phyloP scores from a whole-genome alignment of 2,329 filamentous ascomycete species.

The Penicillium occitanis region DNA sequence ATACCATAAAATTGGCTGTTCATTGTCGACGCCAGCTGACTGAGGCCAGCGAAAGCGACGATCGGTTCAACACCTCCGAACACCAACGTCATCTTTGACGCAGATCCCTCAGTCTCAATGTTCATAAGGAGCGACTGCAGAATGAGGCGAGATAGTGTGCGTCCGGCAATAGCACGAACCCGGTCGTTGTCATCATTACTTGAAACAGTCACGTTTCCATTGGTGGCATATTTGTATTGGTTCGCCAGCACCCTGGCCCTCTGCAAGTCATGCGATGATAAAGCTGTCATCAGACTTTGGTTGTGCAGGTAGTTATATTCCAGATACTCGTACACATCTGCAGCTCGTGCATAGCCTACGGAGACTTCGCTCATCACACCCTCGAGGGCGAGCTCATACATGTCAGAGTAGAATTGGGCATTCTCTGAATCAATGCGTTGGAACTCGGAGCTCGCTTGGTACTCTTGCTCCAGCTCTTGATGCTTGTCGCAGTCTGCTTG shows the following conservation, averaged over 20 bases:
- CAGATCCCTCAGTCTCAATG: conserved; percentile 38
- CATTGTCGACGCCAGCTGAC: conserved; percentile 40
- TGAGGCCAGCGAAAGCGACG: conserved; percentile 52
- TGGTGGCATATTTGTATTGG: conserved; percentile 49
- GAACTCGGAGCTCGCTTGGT: conserved; percentile 45
- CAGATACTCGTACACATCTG: conserved; percentile 57
- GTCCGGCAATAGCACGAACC: conserved; percentile 45
- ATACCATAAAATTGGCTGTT: conserved; percentile 50
- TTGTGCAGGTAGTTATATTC: conserved; percentile 57
- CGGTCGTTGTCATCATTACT: conserved; percentile 27
- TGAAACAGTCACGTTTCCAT: conserved; percentile 46
- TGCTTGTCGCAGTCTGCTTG: conserved; percentile 47
- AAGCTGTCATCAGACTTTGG: conserved; percentile 35
- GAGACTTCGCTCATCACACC: conserved; percentile 39
- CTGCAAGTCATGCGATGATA: conserved; percentile 35
- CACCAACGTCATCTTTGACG: conserved; percentile 48
- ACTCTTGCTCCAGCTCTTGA: conserved; percentile 39
- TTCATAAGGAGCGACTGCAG: conserved; percentile 41
- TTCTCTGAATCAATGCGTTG: conserved; percentile 38
- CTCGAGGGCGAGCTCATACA: conserved; percentile 47
- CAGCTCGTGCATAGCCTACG: conserved; percentile 54
- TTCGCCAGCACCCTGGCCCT: conserved; percentile 50
- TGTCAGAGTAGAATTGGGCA: conserved; percentile 47
- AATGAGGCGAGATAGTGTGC: conserved; percentile 43
- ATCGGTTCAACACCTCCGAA: conserved; percentile 54